Evolutionary conservation across 2,329 filamentous ascomycete genomes (phyloP).

Genomic region (Herpotrichia juniperi): DNA sequence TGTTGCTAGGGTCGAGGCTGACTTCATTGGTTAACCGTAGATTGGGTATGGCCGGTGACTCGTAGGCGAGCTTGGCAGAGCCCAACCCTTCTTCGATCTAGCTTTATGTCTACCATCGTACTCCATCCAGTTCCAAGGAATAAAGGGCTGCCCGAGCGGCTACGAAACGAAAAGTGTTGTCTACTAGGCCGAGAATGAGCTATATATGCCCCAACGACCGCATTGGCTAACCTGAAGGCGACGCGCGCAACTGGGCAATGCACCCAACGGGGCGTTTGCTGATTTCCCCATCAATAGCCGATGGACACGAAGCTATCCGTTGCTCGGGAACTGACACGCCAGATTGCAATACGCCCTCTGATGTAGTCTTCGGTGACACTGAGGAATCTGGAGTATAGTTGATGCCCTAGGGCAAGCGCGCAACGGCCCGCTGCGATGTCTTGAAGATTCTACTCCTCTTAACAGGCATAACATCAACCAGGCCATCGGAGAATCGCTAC

Average conservation of each 20-base stretch:
- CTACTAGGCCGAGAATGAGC: background rate
- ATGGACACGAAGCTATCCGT: slow-evolving; percentile 4
- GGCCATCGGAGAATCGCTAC: slow-evolving; percentile 1
- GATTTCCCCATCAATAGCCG: slow-evolving; percentile 2
- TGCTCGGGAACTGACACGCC: background rate
- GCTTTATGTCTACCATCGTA: background rate
- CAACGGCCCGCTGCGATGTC: background rate
- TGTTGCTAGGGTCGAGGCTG: background rate
- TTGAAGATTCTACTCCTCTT: background rate
- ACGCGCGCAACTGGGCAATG: background rate
- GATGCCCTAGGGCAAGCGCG: background rate
- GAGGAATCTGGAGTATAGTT: background rate
- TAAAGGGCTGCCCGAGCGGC: background rate
- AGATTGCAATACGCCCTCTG: background rate
- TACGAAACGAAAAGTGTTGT: background rate
- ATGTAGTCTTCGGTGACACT: background rate
- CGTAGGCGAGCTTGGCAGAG: background rate
- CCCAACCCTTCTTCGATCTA: background rate
- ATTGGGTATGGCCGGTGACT: background rate
- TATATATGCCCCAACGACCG: background rate
- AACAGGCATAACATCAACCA: background rate
- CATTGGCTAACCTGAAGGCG: background rate
- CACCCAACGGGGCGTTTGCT: slow-evolving; percentile 9
- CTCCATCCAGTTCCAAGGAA: background rate
- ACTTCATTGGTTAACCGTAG: background rate